Conservation (phyloP, 768 basidiomycete species). For the Boletus huronensis region DNA sequence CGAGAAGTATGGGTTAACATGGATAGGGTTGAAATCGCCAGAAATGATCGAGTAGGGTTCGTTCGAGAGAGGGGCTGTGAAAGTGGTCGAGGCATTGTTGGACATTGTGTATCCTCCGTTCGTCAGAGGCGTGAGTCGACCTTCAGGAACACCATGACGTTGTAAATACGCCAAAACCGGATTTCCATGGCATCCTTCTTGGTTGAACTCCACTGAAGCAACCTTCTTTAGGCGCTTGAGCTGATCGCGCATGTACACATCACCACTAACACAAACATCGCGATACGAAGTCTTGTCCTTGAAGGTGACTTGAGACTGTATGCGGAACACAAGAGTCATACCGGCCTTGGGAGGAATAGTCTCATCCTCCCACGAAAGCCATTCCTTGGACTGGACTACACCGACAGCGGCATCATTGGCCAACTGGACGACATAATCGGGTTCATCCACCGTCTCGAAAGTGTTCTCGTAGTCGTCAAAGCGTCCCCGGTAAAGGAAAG, state of each 20-base stretch:
- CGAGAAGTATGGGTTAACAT: constrained; percentile 97
- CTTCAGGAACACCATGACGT: constrained; percentile 82
- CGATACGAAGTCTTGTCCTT: constrained; percentile 86
- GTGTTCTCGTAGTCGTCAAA: constrained; percentile 95
- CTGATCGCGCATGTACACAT: constrained; percentile 84
- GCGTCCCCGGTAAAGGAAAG: constrained; percentile 95
- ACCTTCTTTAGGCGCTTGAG: constrained; percentile 87
- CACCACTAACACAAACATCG: constrained; percentile 76
- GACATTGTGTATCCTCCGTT: constrained; percentile 87
- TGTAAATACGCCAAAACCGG: constrained; percentile 91
- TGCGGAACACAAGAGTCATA: constrained; percentile 84
- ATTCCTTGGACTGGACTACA: constrained; percentile 92
- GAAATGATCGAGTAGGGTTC: constrained; percentile 95
- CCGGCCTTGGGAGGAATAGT: constrained; percentile 73
- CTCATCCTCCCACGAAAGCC: constrained; percentile 95
- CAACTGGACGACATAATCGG: constrained; percentile 79
- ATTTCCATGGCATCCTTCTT: constrained; percentile 88
- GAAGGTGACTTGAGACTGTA: constrained; percentile 83
- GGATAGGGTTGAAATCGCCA: constrained; percentile 98
- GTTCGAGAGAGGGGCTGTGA: constrained; percentile 86
- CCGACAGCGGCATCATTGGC: constrained; percentile 78
- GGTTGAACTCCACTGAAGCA: constrained; percentile 80
- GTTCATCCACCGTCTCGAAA: constrained; percentile 88
- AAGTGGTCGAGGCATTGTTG: constrained; percentile 56
- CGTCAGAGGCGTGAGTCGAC: constrained; percentile 70